Evolutionary conservation across 768 basidiomycete species (phyloP).

Genomic region (Naganishia friedmannii): DNA sequence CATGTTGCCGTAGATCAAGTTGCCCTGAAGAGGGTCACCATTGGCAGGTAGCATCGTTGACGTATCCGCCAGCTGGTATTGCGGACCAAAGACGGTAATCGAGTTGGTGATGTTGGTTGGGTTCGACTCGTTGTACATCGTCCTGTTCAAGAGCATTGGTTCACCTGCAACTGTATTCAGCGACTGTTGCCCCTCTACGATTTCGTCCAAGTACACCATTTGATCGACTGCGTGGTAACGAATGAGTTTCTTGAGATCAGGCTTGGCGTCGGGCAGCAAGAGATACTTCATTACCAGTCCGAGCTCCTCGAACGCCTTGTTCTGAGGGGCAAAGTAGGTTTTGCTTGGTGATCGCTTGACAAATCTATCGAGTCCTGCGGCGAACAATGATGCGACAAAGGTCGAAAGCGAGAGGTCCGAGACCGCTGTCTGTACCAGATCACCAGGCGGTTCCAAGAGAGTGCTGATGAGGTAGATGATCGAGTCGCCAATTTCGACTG

Average conservation of each 20-base stretch:
- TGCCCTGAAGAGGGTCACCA: slow-evolving; percentile 50
- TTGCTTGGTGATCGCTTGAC: slow-evolving; percentile 67
- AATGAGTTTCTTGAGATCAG: slow-evolving; percentile 77
- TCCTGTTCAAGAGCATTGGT: slow-evolving; percentile 67
- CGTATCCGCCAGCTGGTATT: slow-evolving; percentile 7
- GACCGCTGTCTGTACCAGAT: slow-evolving; percentile 74
- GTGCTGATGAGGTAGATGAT: slow-evolving; percentile 85
- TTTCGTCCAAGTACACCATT: slow-evolving; percentile 66
- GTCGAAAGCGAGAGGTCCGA: slow-evolving; percentile 79
- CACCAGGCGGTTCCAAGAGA: slow-evolving; percentile 75
- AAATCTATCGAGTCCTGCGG: slow-evolving; percentile 72
- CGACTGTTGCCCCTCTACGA: slow-evolving; percentile 35
- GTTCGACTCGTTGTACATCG: slow-evolving; percentile 35
- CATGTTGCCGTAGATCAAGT: slow-evolving; percentile 55
- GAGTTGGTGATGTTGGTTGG: slow-evolving; percentile 43
- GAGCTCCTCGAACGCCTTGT: slow-evolving; percentile 80
- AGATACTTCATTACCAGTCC: slow-evolving; percentile 87
- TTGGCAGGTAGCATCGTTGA: slow-evolving; percentile 43
- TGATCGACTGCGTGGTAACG: slow-evolving; percentile 78
- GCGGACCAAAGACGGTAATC: slow-evolving; percentile 33
- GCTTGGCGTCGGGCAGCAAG: slow-evolving; percentile 66
- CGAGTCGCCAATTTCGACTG: slow-evolving; percentile 72
- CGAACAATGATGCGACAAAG: slow-evolving; percentile 85
- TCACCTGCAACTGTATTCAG: slow-evolving; percentile 82
- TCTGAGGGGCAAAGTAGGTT: slow-evolving; percentile 81